Percentiles rank a stretch among this genome's conserved stretches.
Evolutionary conservation across 129 eudicot genomes (phyloP).

Genomic region (Ambrosia artemisiifolia): DNA sequence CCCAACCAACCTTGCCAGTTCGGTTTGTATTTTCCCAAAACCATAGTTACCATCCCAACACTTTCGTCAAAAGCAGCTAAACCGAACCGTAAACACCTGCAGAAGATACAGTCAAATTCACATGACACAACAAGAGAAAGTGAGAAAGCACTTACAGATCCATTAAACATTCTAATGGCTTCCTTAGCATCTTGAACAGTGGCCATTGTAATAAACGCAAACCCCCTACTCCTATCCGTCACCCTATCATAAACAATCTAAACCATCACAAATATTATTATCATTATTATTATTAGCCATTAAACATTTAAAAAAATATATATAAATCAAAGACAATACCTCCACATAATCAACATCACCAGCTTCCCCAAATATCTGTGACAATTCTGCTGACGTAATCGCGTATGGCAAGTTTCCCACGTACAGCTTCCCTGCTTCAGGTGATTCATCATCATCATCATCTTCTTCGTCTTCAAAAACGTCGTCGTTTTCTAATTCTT

Average conservation of each 20-base stretch:
- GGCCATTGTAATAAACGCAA: conserved; percentile 90
- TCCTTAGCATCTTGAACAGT: conserved; percentile 66
- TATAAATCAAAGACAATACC: conserved; percentile 33
- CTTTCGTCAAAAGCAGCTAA: no score
- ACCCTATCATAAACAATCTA: conserved; percentile 86
- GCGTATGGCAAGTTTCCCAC: conserved; percentile 90
- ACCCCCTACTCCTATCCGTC: conserved; percentile 94
- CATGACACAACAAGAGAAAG: neutral
- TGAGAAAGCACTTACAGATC: conserved; percentile 73
- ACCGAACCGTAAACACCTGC: no score
- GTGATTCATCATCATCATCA: conserved; percentile 27
- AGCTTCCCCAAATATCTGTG: conserved; percentile 73
- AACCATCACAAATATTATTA: conserved; percentile 14
- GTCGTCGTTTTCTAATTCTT: conserved; percentile 14
- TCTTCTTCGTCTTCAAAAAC: conserved; percentile 30
- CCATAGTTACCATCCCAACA: no score
- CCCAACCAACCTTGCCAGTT: no score
- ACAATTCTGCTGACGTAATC: conserved; percentile 64
- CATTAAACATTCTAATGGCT: conserved; percentile 86
- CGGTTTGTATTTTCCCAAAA: no score
- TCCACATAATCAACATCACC: conserved; percentile 62
- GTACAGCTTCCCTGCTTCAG: conserved; percentile 65
- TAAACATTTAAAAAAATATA: neutral
- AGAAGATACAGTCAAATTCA: neutral
- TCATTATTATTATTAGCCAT: no score